Evolutionary conservation across 495 filamentous ascomycete genomes (phyloP), one percentile per base, ranked within the genome.

Genomic region (Daldinia caldariorum): DNA sequence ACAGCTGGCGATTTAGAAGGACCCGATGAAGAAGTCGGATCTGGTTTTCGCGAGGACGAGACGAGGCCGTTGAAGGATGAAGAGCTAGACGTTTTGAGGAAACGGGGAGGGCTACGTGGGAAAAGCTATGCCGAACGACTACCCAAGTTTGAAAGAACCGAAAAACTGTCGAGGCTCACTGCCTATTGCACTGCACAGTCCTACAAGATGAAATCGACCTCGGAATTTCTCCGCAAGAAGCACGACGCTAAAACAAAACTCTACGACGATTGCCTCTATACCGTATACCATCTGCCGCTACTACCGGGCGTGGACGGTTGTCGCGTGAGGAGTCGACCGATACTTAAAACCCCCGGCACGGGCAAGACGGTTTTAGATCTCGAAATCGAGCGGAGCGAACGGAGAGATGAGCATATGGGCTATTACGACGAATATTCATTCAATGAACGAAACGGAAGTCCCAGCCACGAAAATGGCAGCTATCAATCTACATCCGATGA

Each of bases 231-330:
- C 38, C 92, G 90, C 76, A 92, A 90, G 50, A 88, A 88, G 74
- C 95, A 99, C 84, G 90, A 90, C n/a, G 96, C 93, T 0, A 88
- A 92, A 80, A 97, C 94, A 43, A 99, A 99, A 78, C 85, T 98
- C n/a, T 99, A 99, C 78, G 96, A 98, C 78, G 96, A 99, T 76
- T 98, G 96, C 75, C 84, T 99, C 18, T 99, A 99, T 73, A 91
- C 89, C 5, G 95, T 94, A 34, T 99, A 98, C 78, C 94, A 98
- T 80, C 81, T 97, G 29, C 95, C 95, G 8, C 78, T 99, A 54
- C 81, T 98, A 55, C 90, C 91, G 6, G 96, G 95, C 0, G 84
- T 82, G 47, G 92, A 95, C 37, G 95, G 96, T 6, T 97, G 92
- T 74, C 84, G 95, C 54, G 78, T 98, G 47, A 84, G 92, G 67